Evolutionary conservation across 1,284 basidiomycete species (phyloP), one percentile per base, ranked within the genome.

Genomic region (Mycosarcoma mackinlayi): DNA sequence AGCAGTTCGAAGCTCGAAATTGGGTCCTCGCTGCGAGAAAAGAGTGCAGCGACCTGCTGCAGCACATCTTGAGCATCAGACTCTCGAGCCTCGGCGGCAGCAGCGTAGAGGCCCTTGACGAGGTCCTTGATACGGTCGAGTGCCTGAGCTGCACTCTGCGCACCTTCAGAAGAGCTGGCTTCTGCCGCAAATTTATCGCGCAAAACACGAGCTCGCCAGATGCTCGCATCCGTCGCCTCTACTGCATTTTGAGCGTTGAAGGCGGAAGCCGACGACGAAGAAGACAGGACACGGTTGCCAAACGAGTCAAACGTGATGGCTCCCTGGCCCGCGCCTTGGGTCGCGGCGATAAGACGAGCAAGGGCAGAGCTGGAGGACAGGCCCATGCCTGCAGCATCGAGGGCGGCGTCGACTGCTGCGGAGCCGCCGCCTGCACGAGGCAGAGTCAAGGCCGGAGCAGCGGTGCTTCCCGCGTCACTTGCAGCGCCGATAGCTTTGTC

Each of bases 1-100:
- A 97, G 85, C 37, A 98, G 84, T 85, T 99, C 96, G 74, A 98
- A 98, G 83, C 94, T 96, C 1, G 94, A 97, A 11, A 98, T 88
- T 10, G 93, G 91, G 34, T 85, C 83, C 19, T 83, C 83, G 41
- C 78, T 86, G n/a, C 89, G 89, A 1, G 89, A 85, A 81, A 99
- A 95, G 40, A 94, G 86, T 14, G 87, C 86, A 0, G 92, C 91
- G 19, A 98, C 86, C 65, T 90, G 88, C 54, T 86, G 85, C 23
- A 96, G 84, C 11, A 88, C 87, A 31, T 88, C 87, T 16, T 38
- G 11, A 8, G 64, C 66, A 6, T 58, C 59, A 1, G 40, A 10
- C 30, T 56, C 60, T 39, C 28, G 39, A 8, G 52, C 63, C 2
- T 62, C 40, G 23, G 86, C 83, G n/a, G 92, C 83, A 28, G 88